Base-by-base conservation (phyloP, 176 grass and related monocot genomes). In the Hsuehochloa calcarea region DNA sequence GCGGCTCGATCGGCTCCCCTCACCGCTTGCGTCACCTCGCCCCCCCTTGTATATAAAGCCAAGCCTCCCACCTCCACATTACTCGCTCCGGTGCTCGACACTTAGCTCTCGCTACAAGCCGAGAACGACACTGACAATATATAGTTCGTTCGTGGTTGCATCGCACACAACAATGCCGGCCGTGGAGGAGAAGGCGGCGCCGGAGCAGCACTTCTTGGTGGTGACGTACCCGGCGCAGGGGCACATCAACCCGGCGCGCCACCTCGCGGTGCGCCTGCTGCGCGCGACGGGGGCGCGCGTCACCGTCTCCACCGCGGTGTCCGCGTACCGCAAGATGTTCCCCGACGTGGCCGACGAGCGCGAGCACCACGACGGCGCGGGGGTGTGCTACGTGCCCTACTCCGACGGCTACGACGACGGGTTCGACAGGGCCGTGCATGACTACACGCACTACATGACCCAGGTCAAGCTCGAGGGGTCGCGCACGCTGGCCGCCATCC, bases 231-330 rank as follows among this genome's bases (percentile, higher is more conserved):
- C 86, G 20, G 65, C 83, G 62, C 91, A 91, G 73, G 86, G 94
- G 84, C 91, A 96, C 87, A 93, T 96, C 77, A 93, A 93, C 77
- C 94, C 89, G 11, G 83, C 76, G 29, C 81, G 89, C 81, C 91
- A 89, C 62, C 91, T 96, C 37, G 91, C 89, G 8, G 47, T 31
- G 65, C 79, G 85, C 81, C 83, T 96, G 3, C 31, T 61, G 5
- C 52, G 55, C 41, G 82, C 78, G 58, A 72, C 61, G 23, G 89
- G 89, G 0, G 77, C 78, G 1, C 81, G 72, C 12, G 89, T 93
- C 72, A 91, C 94, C 20, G 0, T 94, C 17, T 97, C 90, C 60
- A 94, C 88, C 4, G 41, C 90, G 15, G 44, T 94, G 3, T 96
- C 85, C 1, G 87, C 52, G 1, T 73, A 77, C 75, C 91, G 78